Evolutionary conservation across 306 rosid genomes (phyloP), one percentile per base, ranked within the genome.

Genomic region (Carpinus fangiana): DNA sequence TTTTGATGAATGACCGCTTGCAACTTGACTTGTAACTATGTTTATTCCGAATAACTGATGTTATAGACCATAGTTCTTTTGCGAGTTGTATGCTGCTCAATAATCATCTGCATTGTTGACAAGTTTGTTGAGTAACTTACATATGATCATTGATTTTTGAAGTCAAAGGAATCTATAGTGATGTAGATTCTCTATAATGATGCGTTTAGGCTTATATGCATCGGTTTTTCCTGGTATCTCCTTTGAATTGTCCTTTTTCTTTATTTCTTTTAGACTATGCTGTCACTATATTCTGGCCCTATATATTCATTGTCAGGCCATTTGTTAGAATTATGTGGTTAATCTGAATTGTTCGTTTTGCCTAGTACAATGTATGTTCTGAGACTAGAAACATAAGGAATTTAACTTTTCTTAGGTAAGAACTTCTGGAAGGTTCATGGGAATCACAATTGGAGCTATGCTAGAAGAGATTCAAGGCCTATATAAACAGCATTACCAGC

Each of bases 361-460:
- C 21, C 23, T 66, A 1, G 71, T 66, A 41, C 8, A 41, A 38
- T 38, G 12, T 66, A 31, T 64, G 47, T 6, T 66, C 8, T 18
- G 16, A 41, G 51, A 66, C 12, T 66, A 41, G 72, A 41, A 9
- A 38, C 73, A 64, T 75, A 38, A 73, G 66, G 68, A 75, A 70
- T 66, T 85, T 12, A 82, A 80, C 80, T 85, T 88, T 80, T 73
- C 78, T 1, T 90, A 96, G 99, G 99, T 96, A 84, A 85, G 99
- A 90, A 96, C 99, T 74, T 90, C 99, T 76, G 96, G 96, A 82
- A 90, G 93, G 87, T 91, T 88, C 90, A 96, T 96, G 99, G 97
- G 98, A 68, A 77, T 87, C 73, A 96, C 98, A 52, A 93, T 96
- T 76, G 99, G 98, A 74, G 98, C 94, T 76, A 96, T 96, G 97